Evolutionary conservation across 345 rosid species (phyloP).

Genomic region (Erucastrum elatum): DNA sequence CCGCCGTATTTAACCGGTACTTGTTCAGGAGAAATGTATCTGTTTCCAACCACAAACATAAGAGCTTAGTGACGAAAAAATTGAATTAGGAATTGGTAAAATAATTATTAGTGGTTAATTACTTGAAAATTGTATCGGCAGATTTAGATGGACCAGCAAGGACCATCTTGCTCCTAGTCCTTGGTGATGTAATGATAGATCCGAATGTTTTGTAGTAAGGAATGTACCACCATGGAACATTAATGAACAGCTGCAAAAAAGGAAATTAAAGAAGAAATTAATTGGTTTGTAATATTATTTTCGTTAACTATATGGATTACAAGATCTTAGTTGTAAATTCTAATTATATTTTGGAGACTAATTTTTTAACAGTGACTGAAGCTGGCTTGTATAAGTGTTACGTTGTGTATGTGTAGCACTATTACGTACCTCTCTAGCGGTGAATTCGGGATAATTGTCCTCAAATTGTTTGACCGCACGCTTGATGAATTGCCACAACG

Average conservation of each 20-base stretch:
- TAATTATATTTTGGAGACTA: background rate
- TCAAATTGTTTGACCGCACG: constrained; percentile 70
- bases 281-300: background rate
- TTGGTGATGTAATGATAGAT: constrained; percentile 75
- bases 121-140: constrained; percentile 84
- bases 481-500: constrained; percentile 63
- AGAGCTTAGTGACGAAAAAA: background rate
- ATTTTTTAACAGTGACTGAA: background rate
- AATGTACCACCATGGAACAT: constrained; percentile 98
- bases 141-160: constrained; percentile 79
- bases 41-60: constrained; percentile 29
- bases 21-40: constrained; percentile 67
- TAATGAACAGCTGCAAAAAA: constrained; percentile 67
- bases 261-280: background rate
- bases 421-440: constrained; percentile 56
- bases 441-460: constrained; percentile 66
- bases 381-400: background rate
- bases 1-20: constrained; percentile 72
- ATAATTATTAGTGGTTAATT: background rate
- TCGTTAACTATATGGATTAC: background rate
- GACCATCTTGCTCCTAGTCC: constrained; percentile 93
- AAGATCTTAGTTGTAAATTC: background rate
- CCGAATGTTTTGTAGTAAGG: constrained; percentile 75
- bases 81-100: background rate
- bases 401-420: background rate